Percentiles rank a stretch among this genome's conserved stretches.
These are phyloP conservation scores for Melanogaster broomeanus DNA, from an alignment of 768 basidiomycete species.

Conservation along the genomic window DNA sequence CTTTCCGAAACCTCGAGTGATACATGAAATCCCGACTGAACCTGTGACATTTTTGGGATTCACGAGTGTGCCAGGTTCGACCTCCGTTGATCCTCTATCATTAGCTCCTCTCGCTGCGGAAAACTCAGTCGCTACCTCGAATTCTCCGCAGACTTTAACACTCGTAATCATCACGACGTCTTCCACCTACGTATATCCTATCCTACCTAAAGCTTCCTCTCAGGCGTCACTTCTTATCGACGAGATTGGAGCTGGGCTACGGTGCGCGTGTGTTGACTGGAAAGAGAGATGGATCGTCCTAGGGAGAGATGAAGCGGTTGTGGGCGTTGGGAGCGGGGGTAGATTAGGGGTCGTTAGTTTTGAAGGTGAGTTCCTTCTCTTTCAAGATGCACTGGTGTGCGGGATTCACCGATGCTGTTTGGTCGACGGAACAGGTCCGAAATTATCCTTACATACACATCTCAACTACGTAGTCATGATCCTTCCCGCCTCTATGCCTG, in stretches of 20 bases:
- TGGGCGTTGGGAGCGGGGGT: conserved; percentile 79
- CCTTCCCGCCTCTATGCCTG: conserved; percentile 78
- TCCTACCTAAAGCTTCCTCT: conserved; percentile 70
- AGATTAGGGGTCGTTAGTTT: conserved; percentile 86
- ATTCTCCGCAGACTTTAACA: conserved; percentile 45
- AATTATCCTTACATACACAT: conserved; percentile 75
- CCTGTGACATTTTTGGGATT: conserved; percentile 95
- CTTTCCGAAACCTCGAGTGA: conserved; percentile 81
- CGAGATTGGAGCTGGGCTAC: conserved; percentile 81
- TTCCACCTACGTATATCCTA: conserved; percentile 74
- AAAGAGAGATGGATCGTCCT: conserved; percentile 74
- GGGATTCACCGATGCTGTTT: background rate
- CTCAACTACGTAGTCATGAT: conserved; percentile 88
- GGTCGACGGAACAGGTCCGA: conserved; percentile 33
- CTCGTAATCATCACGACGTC: conserved; percentile 91
- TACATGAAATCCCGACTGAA: conserved; percentile 84
- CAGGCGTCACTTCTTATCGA: conserved; percentile 72
- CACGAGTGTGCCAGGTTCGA: conserved; percentile 38
- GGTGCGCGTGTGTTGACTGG: conserved; percentile 84
- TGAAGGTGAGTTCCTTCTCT: conserved; percentile 60
- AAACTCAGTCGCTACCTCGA: conserved; percentile 5
- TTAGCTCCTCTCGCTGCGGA: conserved; percentile 25
- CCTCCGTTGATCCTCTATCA: conserved; percentile 23
- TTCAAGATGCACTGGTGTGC: background rate
- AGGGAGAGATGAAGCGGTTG: conserved; percentile 90